These are phyloP conservation scores for Grammothele lineata DNA, from an alignment of 768 basidiomycete genomes.

Conservation along the genomic window DNA sequence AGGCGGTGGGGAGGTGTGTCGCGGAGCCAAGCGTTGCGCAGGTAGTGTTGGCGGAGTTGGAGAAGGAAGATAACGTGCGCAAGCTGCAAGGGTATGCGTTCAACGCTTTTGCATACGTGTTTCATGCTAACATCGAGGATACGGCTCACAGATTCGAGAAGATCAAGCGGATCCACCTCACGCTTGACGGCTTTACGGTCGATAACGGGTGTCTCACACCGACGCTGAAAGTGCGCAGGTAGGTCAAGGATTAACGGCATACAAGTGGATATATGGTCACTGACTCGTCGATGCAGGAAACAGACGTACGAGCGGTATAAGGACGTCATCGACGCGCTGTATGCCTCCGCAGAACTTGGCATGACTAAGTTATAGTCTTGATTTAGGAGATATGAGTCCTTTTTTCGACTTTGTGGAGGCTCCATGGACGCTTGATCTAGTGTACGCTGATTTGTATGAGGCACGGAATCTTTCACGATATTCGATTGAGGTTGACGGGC, in stretches of 20 bases:
- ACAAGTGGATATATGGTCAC: not conserved
- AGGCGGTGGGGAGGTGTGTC: slow-evolving; percentile 47
- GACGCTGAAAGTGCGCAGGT: slow-evolving; percentile 81
- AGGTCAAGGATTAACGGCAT: slow-evolving; percentile 1
- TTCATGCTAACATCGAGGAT: not conserved
- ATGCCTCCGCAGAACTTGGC: slow-evolving; percentile 53
- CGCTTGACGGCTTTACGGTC: slow-evolving; percentile 67
- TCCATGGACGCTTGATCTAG: no score
- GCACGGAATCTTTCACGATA: no score
- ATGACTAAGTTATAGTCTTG: no score
- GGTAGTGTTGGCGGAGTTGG: slow-evolving; percentile 52
- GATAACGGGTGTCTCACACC: slow-evolving; percentile 87
- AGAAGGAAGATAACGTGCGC: slow-evolving; percentile 54
- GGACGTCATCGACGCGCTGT: slow-evolving; percentile 67
- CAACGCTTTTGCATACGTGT: not conserved
- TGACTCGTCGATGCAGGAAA: slow-evolving; percentile 46
- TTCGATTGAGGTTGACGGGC: no score
- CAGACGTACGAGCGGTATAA: slow-evolving; percentile 75
- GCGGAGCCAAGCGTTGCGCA: slow-evolving; percentile 56
- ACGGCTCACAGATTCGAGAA: slow-evolving; percentile 66
- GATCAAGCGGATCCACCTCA: slow-evolving; percentile 78
- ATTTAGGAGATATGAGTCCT: no score
- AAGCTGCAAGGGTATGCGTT: slow-evolving; percentile 72
- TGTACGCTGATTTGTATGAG: no score
- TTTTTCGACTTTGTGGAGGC: no score